Evolutionary conservation across 2,329 filamentous ascomycete genomes (phyloP).

Genomic region (Cladosporium oxysporum): DNA sequence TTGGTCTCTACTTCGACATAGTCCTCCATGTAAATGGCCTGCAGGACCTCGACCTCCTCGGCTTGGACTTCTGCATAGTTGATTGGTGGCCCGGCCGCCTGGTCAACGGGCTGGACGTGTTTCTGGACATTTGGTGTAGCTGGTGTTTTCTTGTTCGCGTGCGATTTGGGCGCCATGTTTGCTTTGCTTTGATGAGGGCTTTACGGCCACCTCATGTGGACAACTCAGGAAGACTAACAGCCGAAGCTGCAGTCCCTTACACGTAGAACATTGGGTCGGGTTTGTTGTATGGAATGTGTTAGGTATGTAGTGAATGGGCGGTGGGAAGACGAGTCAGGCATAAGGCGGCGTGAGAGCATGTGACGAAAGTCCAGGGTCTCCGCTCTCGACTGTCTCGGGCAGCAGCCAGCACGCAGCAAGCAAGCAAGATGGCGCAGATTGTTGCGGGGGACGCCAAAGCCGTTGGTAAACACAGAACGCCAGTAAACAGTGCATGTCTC

Average conservation of each 20-base stretch:
- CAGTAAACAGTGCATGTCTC: conserved; percentile 6
- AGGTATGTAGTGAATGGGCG: conserved; percentile 19
- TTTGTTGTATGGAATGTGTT: background rate
- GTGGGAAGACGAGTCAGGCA: conserved; percentile 23
- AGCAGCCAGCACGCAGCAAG: background rate
- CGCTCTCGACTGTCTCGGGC: background rate
- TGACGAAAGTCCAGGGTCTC: conserved; percentile 6
- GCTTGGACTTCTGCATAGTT: conserved; percentile 83
- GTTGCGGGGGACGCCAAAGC: background rate
- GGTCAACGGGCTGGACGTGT: conserved; percentile 18
- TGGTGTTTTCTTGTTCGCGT: conserved; percentile 36
- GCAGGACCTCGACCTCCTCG: conserved; percentile 81
- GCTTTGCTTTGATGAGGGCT: conserved; percentile 17
- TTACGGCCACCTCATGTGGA: conserved; percentile 21
- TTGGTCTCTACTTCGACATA: conserved; percentile 72
- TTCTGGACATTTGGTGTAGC: conserved; percentile 22
- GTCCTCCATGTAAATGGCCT: conserved; percentile 88
- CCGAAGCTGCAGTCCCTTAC: conserved; percentile 48
- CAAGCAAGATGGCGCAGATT: background rate
- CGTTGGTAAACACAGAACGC: conserved; percentile 4
- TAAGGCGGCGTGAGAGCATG: conserved; percentile 9
- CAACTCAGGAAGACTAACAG: conserved; percentile 41
- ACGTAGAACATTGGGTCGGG: conserved; percentile 37
- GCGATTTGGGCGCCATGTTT: conserved; percentile 52
- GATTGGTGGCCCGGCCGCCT: conserved; percentile 41